Conservation (phyloP, 208 protist genomes). For the Wallacemonas sp. region DNA sequence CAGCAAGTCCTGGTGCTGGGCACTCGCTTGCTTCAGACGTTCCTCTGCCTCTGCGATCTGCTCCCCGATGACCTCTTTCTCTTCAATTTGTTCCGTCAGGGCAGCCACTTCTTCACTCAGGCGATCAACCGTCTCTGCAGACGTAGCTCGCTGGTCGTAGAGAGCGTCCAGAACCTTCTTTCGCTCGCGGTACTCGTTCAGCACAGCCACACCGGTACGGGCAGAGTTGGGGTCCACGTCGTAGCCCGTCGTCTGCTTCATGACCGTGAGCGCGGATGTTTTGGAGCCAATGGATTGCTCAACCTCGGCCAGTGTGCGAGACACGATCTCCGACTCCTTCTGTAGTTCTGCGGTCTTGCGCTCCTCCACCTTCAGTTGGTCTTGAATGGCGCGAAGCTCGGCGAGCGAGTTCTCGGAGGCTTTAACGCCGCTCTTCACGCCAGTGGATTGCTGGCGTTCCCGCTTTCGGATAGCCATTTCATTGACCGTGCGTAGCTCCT, state of each 20-base stretch:
- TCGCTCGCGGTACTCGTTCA: conserved; percentile 53
- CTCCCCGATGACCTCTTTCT: conserved; percentile 33
- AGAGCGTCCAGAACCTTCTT: conserved; percentile 34
- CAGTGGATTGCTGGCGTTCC: conserved; percentile 16
- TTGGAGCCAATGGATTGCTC: conserved; percentile 57
- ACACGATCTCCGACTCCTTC: conserved; percentile 38
- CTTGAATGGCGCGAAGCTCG: conserved; percentile 59
- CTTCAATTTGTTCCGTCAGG: conserved; percentile 37
- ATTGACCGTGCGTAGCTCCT: conserved; percentile 75
- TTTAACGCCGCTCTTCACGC: conserved; percentile 27
- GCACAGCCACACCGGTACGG: conserved; percentile 12
- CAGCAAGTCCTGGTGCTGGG: conserved; percentile 30
- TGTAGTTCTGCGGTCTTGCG: conserved; percentile 56
- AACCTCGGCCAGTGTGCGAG: conserved; percentile 50
- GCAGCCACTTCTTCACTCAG: conserved; percentile 49
- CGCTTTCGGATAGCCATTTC: conserved; percentile 76
- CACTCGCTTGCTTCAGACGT: conserved; percentile 35
- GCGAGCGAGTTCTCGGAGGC: conserved; percentile 59
- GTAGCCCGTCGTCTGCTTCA: conserved; percentile 64
- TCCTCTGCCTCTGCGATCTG: conserved; percentile 54
- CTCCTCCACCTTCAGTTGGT: conserved; percentile 72
- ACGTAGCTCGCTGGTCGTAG: conserved; percentile 35
- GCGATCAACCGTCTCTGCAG: conserved; percentile 33
- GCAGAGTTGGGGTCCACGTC: conserved; percentile 26
- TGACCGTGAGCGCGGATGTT: conserved; percentile 31